phyloP scores from a whole-genome alignment of 169 alveolate genomes.

The Plasmodium relictum region DNA sequence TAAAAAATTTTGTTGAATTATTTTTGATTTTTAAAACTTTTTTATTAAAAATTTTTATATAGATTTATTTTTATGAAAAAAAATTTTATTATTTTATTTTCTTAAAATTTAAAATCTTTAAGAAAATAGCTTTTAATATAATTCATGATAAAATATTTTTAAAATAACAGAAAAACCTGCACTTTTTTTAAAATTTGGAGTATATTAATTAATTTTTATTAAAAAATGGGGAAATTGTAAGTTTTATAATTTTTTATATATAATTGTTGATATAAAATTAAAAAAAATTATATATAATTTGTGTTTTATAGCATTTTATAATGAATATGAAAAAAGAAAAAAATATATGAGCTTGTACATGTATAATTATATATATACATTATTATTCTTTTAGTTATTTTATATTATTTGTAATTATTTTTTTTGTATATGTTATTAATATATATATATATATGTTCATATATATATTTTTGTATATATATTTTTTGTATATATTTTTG shows the following conservation, averaged over 20 bases:
- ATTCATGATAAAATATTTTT: background rate
- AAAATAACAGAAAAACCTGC: slow-evolving; percentile 6
- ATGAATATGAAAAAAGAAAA: background rate
- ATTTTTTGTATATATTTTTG: background rate
- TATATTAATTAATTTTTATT: background rate
- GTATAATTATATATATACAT: background rate
- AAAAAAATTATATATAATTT: background rate
- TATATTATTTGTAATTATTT: background rate
- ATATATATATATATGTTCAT: background rate
- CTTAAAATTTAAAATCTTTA: background rate
- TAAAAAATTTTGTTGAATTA: background rate
- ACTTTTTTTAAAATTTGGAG: background rate
- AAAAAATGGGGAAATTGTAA: slow-evolving; percentile 79
- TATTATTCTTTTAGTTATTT: background rate
- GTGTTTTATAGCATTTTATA: too few relatives aligned
- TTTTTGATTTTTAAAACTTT: background rate
- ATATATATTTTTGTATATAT: background rate
- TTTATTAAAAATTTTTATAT: slow-evolving; percentile 1
- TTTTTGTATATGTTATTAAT: too few relatives aligned
- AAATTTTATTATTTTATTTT: background rate
- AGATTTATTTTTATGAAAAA: slow-evolving; percentile 1
- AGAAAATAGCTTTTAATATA: background rate
- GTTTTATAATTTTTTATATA: slow-evolving; percentile 5
- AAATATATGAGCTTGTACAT: background rate
- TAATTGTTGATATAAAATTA: background rate